Percentiles rank a stretch among this genome's conserved stretches.
These are phyloP conservation scores for Boechera retrofracta DNA, from an alignment of 345 rosid genomes.

Conservation along the genomic window DNA sequence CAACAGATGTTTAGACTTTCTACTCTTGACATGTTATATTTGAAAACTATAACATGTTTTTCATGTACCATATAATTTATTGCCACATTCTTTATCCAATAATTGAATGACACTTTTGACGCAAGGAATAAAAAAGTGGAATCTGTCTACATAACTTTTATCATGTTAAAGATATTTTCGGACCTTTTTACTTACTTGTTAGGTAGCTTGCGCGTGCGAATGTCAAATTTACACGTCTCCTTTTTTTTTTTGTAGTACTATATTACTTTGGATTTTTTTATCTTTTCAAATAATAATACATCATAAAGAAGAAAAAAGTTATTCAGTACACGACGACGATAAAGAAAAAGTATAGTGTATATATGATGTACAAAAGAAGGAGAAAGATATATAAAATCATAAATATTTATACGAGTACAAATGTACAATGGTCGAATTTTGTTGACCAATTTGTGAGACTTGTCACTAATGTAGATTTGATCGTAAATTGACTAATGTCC, in stretches of 20 bases:
- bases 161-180: background rate
- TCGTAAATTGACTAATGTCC: slow-evolving; percentile 17
- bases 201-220: background rate
- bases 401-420: background rate
- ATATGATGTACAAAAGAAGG: background rate
- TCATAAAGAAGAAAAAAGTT: background rate
- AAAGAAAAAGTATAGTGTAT: background rate
- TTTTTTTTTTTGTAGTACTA: background rate
- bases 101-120: background rate
- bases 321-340: background rate
- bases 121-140: background rate
- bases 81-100: background rate
- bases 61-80: background rate
- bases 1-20: too few relatives aligned
- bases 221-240: background rate
- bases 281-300: background rate
- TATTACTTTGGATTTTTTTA: background rate
- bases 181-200: background rate
- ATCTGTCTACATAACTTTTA: background rate
- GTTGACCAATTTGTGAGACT: slow-evolving; percentile 25
- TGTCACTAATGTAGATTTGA: background rate
- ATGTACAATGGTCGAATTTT: background rate
- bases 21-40: too few relatives aligned
- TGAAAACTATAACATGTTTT: background rate
- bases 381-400: background rate